Evolutionary conservation across 352 stramenopile species (phyloP).

Genomic region (Phytopythium montanum): DNA sequence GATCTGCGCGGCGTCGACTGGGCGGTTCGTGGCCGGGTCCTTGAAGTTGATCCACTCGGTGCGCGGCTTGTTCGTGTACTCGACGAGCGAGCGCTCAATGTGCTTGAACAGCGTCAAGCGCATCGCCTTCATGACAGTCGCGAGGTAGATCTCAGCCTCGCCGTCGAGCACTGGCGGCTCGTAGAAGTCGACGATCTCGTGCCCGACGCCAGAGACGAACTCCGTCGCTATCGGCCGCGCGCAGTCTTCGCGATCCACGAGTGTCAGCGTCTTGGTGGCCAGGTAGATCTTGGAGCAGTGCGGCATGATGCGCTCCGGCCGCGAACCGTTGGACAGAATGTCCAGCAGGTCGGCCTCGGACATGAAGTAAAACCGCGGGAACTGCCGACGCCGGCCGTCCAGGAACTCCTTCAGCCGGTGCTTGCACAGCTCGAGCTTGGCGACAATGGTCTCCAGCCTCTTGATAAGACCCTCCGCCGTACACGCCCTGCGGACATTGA

Average conservation of each 20-base stretch:
- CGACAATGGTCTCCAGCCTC: constrained; percentile 89
- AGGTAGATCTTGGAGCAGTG: constrained; percentile 97
- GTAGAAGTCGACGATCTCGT: constrained; percentile 93
- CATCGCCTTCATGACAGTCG: constrained; percentile 93
- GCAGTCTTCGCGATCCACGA: constrained; percentile 55
- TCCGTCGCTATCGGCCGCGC: constrained; percentile 82
- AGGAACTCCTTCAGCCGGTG: constrained; percentile 95
- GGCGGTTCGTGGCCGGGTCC: constrained; percentile 69
- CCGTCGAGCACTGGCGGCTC: constrained; percentile 91
- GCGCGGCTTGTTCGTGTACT: constrained; percentile 90
- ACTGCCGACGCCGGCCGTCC: constrained; percentile 91
- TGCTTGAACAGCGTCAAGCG: constrained; percentile 94
- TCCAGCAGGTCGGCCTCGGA: constrained; percentile 92
- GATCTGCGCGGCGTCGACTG: constrained; percentile 94
- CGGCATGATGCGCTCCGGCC: constrained; percentile 92
- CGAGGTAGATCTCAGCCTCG: constrained; percentile 97
- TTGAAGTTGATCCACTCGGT: constrained; percentile 97
- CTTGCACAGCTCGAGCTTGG: constrained; percentile 94
- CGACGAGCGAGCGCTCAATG: constrained; percentile 89
- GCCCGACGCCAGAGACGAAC: constrained; percentile 93
- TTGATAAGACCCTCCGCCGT: constrained; percentile 87
- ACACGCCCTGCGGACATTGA: constrained; percentile 90
- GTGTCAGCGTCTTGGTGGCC: constrained; percentile 89
- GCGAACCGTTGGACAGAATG: constrained; percentile 94
- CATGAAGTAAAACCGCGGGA: constrained; percentile 93